Base-by-base conservation (phyloP, 129 eudicot genomes). In the Oenanthe sinensis region DNA sequence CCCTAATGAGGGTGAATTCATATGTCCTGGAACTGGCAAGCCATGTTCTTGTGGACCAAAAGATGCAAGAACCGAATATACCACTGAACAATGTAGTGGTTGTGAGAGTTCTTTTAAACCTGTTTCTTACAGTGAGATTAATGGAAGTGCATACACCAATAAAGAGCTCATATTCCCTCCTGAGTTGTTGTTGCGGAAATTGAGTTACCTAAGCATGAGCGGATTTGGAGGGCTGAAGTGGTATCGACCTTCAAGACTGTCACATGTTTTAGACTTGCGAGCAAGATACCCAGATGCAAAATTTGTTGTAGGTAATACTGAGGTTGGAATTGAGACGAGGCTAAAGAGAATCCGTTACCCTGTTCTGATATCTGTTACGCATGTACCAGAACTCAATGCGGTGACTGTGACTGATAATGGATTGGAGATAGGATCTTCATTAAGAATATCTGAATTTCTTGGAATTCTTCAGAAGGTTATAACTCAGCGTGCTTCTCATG, bases 101-200 rank as follows among this genome's bases (percentile, higher is more conserved):
- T 70, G 80, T 75, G 68, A 78, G 39, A 74, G 78, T 44, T 74
- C 43, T 15, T 69, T 75, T 52, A 85, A 83, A 78, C 90, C 92
- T 15, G 71, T 88, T 71, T 89, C 97, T 44, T 92, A 85, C 87
- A 87, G 80, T 68, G 97, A 92, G 45, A 82, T 85, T 44, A 92
- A 90, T 83, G 99, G 99, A 83, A 87, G 93, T 77, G 77, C 88
- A 50, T 96, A 89, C 84, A 82, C 88, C 45, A 86, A 88, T 69
- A 92, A 90, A 83, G 99, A 96, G 86, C 87, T 92, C 48, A 96
- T 96, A 79, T 96, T 96, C 60, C 99, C 99, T 47, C 99, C 99
- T 68, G 97, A 92, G 79, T 95, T 96, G 77, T 71, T 89, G 71
- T 78, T 80, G 67, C 85, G 97, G 78, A 92, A 87, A 80, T 63